phyloP scores from a whole-genome alignment of 2,329 filamentous ascomycete genomes.

The Sclerotinia trifoliorum region DNA sequence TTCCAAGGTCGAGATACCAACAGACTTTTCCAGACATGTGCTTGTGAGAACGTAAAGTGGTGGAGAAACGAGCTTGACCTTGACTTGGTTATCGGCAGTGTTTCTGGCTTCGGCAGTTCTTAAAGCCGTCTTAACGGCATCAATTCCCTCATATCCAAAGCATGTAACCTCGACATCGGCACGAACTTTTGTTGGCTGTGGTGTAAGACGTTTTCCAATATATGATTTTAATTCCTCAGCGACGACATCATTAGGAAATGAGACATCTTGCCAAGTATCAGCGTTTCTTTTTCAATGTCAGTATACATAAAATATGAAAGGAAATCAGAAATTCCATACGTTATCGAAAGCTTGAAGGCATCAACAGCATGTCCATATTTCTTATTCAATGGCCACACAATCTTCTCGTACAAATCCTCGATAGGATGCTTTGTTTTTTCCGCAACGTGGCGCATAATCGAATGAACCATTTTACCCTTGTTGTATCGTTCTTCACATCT shows the following conservation, averaged over 20 bases:
- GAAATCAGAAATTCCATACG: slow-evolving; percentile 53
- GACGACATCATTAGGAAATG: slow-evolving; percentile 81
- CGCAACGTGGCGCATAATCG: slow-evolving; percentile 97
- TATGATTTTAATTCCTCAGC: slow-evolving; percentile 90
- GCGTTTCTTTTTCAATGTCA: slow-evolving; percentile 65
- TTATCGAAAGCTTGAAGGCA: slow-evolving; percentile 98
- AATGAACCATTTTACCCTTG: slow-evolving; percentile 99
- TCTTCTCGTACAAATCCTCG: slow-evolving; percentile 87
- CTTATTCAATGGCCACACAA: slow-evolving; percentile 96
- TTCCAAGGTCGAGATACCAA: slow-evolving; percentile 81
- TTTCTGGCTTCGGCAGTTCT: slow-evolving; percentile 90
- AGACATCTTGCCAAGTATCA: slow-evolving; percentile 91
- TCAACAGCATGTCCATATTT: slow-evolving; percentile 96
- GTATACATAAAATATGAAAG: neutral
- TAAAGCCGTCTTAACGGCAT: slow-evolving; percentile 92
- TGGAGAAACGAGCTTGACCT: slow-evolving; percentile 97
- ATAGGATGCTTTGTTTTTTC: slow-evolving; percentile 96
- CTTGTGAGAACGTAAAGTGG: slow-evolving; percentile 95
- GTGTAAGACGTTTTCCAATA: slow-evolving; percentile 94
- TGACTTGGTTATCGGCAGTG: slow-evolving; percentile 89
- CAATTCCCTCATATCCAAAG: slow-evolving; percentile 96
- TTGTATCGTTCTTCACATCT: slow-evolving; percentile 99
- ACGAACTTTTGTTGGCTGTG: slow-evolving; percentile 97
- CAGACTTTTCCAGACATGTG: slow-evolving; percentile 89
- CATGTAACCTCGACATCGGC: slow-evolving; percentile 96